Percentiles rank a stretch among this genome's conserved stretches.
Evolutionary conservation across 768 basidiomycete species (phyloP).

Genomic region (Suillus subalutaceus): DNA sequence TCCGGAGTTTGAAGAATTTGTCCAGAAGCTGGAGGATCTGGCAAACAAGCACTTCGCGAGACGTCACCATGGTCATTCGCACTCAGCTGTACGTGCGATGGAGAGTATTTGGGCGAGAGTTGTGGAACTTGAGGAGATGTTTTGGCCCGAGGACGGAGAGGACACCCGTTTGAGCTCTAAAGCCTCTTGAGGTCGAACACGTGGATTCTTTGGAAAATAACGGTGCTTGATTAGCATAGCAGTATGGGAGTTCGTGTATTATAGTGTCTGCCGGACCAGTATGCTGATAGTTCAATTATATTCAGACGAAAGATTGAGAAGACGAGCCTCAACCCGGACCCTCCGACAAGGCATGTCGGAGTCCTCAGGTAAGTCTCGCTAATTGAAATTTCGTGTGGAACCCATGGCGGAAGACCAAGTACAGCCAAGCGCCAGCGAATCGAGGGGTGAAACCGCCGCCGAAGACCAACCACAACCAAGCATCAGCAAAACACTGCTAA

Average conservation of each 20-base stretch:
- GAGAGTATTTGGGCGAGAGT: constrained; percentile 61
- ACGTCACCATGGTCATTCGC: constrained; percentile 3
- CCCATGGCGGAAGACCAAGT: no score
- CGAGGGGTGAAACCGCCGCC: no score
- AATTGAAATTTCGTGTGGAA: no score
- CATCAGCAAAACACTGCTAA: no score
- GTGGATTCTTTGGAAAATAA: neutral
- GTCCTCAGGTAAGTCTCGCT: no score
- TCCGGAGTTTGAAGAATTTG: constrained; percentile 55
- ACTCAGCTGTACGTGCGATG: constrained; percentile 31
- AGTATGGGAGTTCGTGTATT: neutral
- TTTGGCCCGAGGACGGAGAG: constrained; percentile 57
- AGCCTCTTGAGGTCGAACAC: neutral
- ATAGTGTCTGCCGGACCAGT: no score
- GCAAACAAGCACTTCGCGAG: constrained; percentile 41
- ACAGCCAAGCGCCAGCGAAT: no score
- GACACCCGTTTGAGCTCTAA: constrained; percentile 19
- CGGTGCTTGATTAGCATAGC: neutral
- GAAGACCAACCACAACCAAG: no score
- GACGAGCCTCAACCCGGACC: no score
- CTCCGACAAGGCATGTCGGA: no score
- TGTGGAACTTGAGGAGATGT: constrained; percentile 60
- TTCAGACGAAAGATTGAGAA: no score
- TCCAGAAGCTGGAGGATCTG: constrained; percentile 49
- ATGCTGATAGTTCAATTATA: no score